phyloP scores from a whole-genome alignment of 306 rosid species.

The Quercus robur region DNA sequence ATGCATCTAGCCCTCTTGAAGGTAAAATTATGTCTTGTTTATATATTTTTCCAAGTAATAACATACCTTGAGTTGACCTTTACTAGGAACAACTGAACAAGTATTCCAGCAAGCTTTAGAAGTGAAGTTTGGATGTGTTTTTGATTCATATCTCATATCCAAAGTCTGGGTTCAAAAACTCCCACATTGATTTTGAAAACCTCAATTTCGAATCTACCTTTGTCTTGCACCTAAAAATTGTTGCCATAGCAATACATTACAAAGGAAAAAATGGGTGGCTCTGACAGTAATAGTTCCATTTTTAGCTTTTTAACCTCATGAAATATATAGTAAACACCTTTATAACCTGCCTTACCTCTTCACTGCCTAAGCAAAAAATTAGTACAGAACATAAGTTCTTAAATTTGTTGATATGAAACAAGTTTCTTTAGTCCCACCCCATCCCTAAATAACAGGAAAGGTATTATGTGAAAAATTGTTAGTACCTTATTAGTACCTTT shows the following conservation, averaged over 20 bases:
- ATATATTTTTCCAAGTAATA: background rate
- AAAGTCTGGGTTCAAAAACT: background rate
- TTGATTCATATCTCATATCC: background rate
- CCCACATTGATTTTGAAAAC: background rate
- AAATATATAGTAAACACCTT: background rate
- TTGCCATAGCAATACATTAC: background rate
- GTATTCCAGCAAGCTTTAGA: background rate
- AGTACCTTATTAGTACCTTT: background rate
- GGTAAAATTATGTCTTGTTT: conserved; percentile 36
- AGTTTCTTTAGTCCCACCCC: background rate
- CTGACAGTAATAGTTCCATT: background rate
- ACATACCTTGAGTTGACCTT: background rate
- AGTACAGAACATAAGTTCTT: background rate
- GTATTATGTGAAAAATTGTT: background rate
- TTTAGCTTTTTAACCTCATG: background rate
- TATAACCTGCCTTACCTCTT: background rate
- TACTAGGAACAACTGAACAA: background rate
- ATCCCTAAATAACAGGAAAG: background rate
- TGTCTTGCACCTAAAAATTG: background rate
- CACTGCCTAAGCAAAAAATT: background rate
- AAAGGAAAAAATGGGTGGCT: background rate
- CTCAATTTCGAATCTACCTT: background rate
- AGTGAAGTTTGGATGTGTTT: background rate
- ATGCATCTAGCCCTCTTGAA: conserved; percentile 77
- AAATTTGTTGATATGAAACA: background rate